These are phyloP conservation scores for Aureobasidium leucospermi DNA, from an alignment of 2,329 filamentous ascomycete genomes.

Conservation along the genomic window DNA sequence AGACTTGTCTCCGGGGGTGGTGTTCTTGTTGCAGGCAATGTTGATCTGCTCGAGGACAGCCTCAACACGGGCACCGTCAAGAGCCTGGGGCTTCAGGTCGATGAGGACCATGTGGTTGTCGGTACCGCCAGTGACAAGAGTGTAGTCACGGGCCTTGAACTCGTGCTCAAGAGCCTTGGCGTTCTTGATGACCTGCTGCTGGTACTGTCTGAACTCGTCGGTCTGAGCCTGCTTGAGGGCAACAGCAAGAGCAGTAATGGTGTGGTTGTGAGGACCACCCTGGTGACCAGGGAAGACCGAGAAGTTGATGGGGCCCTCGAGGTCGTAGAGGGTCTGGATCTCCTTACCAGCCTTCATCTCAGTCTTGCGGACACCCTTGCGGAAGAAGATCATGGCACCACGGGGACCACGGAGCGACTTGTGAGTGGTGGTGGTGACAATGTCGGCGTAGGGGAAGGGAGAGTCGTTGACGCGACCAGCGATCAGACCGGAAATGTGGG, in stretches of 20 bases:
- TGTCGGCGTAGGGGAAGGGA: slow-evolving; percentile 82
- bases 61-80: slow-evolving; percentile 94
- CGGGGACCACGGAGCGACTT: slow-evolving; percentile 93
- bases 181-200: slow-evolving; percentile 82
- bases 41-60: slow-evolving; percentile 95
- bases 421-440: slow-evolving; percentile 97
- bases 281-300: slow-evolving; percentile 98
- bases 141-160: slow-evolving; percentile 74
- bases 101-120: slow-evolving; percentile 95
- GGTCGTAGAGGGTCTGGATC: slow-evolving; percentile 63
- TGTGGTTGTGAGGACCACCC: slow-evolving; percentile 97
- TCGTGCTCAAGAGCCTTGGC: slow-evolving; percentile 80
- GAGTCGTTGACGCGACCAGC: slow-evolving; percentile 86
- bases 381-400: slow-evolving; percentile 97
- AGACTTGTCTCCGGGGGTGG: slow-evolving; percentile 94
- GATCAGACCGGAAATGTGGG: slow-evolving; percentile 90
- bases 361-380: slow-evolving; percentile 77
- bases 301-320: slow-evolving; percentile 88
- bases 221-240: slow-evolving; percentile 89
- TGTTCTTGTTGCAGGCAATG: slow-evolving; percentile 99
- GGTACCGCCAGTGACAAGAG: slow-evolving; percentile 85
- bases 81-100: slow-evolving; percentile 78
- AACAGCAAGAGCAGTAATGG: slow-evolving; percentile 89
- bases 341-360: slow-evolving; percentile 82
- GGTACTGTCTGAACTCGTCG: slow-evolving; percentile 86